Conservation (phyloP, 371 early-diverging fungal genomes). For the Phascolomyces articulosus region DNA sequence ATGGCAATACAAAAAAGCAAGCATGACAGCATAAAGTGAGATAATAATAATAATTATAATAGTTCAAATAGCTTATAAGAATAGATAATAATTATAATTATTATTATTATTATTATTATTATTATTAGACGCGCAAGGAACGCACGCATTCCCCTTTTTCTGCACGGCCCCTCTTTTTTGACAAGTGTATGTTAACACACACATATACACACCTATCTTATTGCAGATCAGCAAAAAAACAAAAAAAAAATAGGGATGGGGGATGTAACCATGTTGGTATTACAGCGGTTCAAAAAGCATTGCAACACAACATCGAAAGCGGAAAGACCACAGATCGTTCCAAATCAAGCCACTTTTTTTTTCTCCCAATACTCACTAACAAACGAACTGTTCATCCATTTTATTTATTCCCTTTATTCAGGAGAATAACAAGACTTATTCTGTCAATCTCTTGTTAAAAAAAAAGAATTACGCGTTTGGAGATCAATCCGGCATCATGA, state of each 20-base stretch:
- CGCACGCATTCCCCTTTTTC: neutral
- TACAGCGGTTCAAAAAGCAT: conserved; percentile 7
- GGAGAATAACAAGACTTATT: neutral
- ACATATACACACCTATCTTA: no score
- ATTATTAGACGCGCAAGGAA: conserved; percentile 3
- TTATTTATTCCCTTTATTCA: neutral
- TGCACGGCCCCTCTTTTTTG: neutral
- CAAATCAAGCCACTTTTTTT: conserved; percentile 2
- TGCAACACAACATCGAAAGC: conserved; percentile 16
- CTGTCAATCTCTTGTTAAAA: neutral
- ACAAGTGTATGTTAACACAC: conserved; percentile 1
- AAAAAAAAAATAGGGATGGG: no score
- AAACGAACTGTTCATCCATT: no score
- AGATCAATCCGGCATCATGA: no score
- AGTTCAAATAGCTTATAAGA: no score
- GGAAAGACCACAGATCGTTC: conserved; percentile 13
- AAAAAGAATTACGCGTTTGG: neutral
- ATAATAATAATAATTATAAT: no score
- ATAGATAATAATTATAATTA: no score
- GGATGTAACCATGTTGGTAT: conserved; percentile 14
- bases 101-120: no score
- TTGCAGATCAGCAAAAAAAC: conserved; percentile 16
- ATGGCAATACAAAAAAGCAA: no score
- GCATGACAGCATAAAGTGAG: no score
- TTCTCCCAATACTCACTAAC: neutral